These are phyloP conservation scores for Artemisia annua DNA, from an alignment of 129 eudicot genomes.

Conservation along the genomic window DNA sequence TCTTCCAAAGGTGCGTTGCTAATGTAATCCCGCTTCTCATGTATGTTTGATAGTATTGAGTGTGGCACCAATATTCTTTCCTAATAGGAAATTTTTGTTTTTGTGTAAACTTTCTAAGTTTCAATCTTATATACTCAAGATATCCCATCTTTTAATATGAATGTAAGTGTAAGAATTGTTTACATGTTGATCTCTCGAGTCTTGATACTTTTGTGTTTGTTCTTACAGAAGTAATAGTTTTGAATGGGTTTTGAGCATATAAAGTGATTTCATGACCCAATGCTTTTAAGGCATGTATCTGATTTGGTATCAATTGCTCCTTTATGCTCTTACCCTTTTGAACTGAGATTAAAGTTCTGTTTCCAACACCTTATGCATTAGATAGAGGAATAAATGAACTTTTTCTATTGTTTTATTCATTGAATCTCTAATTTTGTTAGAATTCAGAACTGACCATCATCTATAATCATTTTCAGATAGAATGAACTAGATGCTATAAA, in stretches of 20 bases:
- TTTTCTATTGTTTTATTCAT: neutral
- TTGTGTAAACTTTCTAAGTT: no score
- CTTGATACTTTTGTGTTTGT: no score
- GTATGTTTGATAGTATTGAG: no score
- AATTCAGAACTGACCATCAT: neutral
- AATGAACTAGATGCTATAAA: conserved; percentile 84
- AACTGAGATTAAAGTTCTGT: neutral
- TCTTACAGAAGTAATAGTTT: conserved; percentile 26
- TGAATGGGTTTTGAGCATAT: conserved; percentile 21
- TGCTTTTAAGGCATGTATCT: conserved; percentile 42
- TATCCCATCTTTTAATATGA: no score
- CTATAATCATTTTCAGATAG: conserved; percentile 32
- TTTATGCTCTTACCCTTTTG: neutral
- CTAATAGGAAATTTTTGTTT: no score
- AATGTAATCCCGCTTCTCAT: no score
- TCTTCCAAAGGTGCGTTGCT: no score
- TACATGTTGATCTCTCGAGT: no score
- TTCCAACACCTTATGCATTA: neutral
- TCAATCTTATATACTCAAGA: no score
- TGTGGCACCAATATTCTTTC: no score
- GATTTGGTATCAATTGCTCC: conserved; percentile 15
- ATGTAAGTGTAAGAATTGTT: no score
- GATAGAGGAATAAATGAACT: neutral
- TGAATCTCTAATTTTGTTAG: neutral
- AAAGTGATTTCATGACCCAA: conserved; percentile 30